Conservation (phyloP, 2,329 filamentous ascomycete genomes). For the Cephalotrichum gorgonifer region DNA sequence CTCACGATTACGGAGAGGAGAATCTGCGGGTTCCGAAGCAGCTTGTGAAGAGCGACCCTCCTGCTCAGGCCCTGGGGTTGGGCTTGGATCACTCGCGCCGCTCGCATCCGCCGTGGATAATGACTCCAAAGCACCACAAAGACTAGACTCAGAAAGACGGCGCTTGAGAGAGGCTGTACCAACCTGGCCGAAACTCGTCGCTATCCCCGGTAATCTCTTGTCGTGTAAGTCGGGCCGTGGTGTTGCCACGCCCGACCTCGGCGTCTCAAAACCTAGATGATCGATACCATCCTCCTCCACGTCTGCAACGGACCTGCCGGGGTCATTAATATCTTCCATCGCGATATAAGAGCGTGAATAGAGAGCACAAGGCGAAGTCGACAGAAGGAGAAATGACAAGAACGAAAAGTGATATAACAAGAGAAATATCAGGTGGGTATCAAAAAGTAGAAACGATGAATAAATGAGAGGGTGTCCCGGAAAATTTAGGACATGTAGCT, state of each 20-base stretch:
- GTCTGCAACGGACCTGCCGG: constrained; percentile 40
- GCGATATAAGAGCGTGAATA: constrained; percentile 8
- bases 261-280: constrained; percentile 75
- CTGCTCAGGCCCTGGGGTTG: neutral
- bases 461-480: neutral
- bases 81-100: neutral
- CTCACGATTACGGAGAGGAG: neutral
- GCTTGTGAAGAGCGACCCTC: neutral
- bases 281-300: constrained; percentile 63
- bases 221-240: constrained; percentile 89
- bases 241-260: constrained; percentile 83
- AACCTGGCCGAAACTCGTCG: constrained; percentile 99
- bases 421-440: neutral
- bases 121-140: neutral
- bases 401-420: no score
- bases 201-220: constrained; percentile 90
- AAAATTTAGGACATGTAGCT: neutral
- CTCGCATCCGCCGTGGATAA: neutral
- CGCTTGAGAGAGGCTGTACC: constrained; percentile 63
- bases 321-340: constrained; percentile 42
- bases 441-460: neutral
- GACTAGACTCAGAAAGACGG: constrained; percentile 2
- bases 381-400: neutral
- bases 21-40: neutral
- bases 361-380: neutral